Evolutionary conservation across 495 filamentous ascomycete genomes (phyloP).

Genomic region (Aspergillus coremiiformis): DNA sequence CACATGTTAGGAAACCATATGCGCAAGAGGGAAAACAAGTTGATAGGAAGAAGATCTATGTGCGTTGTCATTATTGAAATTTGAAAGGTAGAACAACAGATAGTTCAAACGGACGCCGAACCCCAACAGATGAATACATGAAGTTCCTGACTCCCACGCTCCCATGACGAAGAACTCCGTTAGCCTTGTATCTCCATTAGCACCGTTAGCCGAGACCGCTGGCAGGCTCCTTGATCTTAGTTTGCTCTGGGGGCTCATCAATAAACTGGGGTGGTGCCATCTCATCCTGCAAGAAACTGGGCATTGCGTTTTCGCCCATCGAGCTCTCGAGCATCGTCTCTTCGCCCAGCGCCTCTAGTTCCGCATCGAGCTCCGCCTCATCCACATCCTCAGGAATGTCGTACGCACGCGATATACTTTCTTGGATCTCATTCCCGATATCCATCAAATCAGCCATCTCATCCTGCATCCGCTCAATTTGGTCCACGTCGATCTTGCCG

Average conservation of each 20-base stretch:
- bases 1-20: not conserved
- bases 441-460: conserved; percentile 99
- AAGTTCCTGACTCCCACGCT: conserved; percentile 18
- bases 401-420: conserved; percentile 87
- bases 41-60: not conserved
- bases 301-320: conserved; percentile 56
- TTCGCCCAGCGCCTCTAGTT: conserved; percentile 87
- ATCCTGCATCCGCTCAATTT: conserved; percentile 96
- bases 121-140: not conserved
- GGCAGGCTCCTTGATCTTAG: conserved; percentile 69
- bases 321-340: conserved; percentile 70
- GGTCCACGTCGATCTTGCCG: conserved; percentile 92
- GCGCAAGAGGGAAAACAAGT: not conserved
- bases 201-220: conserved; percentile 29
- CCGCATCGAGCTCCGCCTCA: conserved; percentile 93
- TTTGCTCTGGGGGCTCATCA: conserved; percentile 63
- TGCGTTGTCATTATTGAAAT: not conserved
- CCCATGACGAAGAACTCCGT: conserved; percentile 4
- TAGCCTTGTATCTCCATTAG: conserved; percentile 1
- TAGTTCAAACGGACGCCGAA: not conserved
- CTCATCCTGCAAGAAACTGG: conserved; percentile 85
- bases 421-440: conserved; percentile 96
- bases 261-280: conserved; percentile 76
- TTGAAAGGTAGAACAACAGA: not conserved
- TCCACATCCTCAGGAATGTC: conserved; percentile 97